Percentiles rank a stretch among this genome's conserved stretches.
Evolutionary conservation across 306 rosid genomes (phyloP).

Genomic region (Prunus dulcis): DNA sequence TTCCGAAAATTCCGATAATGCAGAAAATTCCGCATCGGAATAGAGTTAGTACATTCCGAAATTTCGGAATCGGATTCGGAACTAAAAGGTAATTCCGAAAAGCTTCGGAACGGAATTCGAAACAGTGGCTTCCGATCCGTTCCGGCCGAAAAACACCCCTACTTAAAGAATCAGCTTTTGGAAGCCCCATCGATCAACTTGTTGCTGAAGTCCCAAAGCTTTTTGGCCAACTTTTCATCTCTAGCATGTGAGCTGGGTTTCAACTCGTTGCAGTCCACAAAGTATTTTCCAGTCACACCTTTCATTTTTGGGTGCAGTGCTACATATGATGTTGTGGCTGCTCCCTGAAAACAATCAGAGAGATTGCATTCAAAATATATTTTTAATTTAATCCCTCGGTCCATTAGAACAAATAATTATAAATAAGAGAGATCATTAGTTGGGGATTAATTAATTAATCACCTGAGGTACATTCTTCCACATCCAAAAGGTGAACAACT

Average conservation of each 20-base stretch:
- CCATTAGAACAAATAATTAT: not conserved
- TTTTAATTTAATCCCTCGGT: not conserved
- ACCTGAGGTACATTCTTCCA: constrained; percentile 95
- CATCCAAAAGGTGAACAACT: constrained; percentile 56
- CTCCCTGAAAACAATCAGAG: constrained; percentile 46
- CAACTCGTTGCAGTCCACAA: constrained; percentile 70
- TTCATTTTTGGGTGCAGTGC: constrained; percentile 75
- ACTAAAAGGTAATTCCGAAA: too few species aligned
- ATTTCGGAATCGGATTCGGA: too few species aligned
- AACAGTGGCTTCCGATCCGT: too few species aligned
- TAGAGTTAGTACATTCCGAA: too few species aligned
- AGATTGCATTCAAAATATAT: too few species aligned
- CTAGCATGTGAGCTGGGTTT: constrained; percentile 52
- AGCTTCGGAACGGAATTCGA: too few species aligned
- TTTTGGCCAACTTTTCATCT: constrained; percentile 41
- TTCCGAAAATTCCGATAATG: too few species aligned
- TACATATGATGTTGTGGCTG: constrained; percentile 82
- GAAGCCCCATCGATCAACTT: constrained; percentile 43
- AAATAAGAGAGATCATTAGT: not conserved
- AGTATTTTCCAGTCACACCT: constrained; percentile 74
- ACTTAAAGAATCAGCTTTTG: not conserved
- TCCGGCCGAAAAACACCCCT: too few species aligned
- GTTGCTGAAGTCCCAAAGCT: constrained; percentile 89
- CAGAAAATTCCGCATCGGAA: too few species aligned
- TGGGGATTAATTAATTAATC: not conserved